Base-by-base conservation (phyloP, 2,329 filamentous ascomycete species). In the Venturia effusa region DNA sequence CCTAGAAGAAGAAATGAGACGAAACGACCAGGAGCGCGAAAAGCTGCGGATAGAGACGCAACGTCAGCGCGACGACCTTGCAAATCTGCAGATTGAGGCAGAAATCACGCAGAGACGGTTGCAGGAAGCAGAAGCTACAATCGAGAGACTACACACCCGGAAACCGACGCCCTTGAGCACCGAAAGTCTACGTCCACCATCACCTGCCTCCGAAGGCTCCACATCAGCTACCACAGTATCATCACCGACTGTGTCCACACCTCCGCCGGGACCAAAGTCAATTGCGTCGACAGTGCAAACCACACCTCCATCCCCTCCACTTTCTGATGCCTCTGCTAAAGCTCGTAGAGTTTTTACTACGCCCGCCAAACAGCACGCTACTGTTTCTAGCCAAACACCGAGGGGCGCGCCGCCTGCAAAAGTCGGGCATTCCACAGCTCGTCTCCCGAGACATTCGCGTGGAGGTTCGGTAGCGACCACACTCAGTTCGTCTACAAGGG, bases 41-140 rank as follows among this genome's bases (percentile, higher is more conserved):
- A 78, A 80, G 8, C 80, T 99, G 66, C 86, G 94, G 61, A 97
- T 99, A 70, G 92, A 97, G 71, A 85, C 88, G 11, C 94, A 99
- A 76, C 84, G 93, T 61, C 79, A 97, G 66, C 87, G 91, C 45
- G 92, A 97, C 71, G 94, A 99, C 74, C 81, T 97, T 15, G 89
- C 90, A 6, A 94, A 99, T 73, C 82, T 97, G 69, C 95, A 91
- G 79, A 91, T 99, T 67, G 94, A 99, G 77, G 88, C 89, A 66
- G 94, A 97, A 72, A 94, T 99, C 71, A 84, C 93, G 71, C 88
- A 94, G 71, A 91, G 96, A 80, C 97, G 97, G 81, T 81, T 97
- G 72, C 89, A 89, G 72, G 89, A 92, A 64, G 79, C 83, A 41
- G 82, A 86, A 70, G 76, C 76, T 41, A 77, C 76, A 11, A 76